Evolutionary conservation across 768 basidiomycete genomes (phyloP).

Genomic region (Leccinum arenicola): DNA sequence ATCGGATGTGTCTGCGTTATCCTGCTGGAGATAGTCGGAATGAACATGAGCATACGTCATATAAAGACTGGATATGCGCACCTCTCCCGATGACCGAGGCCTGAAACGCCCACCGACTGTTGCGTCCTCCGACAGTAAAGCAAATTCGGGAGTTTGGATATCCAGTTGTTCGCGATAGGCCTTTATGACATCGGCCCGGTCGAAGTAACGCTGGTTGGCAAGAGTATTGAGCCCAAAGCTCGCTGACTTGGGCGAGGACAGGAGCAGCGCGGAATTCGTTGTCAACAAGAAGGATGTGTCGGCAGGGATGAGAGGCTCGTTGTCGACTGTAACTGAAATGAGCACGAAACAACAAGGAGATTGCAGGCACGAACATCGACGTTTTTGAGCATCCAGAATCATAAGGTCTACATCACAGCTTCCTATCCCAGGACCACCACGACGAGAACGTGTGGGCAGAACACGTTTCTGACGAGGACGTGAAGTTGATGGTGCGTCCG

Average conservation of each 20-base stretch:
- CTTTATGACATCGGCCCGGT: constrained; percentile 70
- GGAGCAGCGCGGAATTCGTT: constrained; percentile 57
- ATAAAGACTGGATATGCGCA: constrained; percentile 37
- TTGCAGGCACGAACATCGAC: constrained; percentile 56
- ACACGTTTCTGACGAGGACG: constrained; percentile 70
- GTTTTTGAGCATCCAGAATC: constrained; percentile 79
- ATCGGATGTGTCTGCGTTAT: constrained; percentile 70
- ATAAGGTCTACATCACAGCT: constrained; percentile 76
- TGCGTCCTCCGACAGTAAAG: constrained; percentile 44
- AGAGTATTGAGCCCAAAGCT: constrained; percentile 50
- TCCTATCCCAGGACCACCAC: constrained; percentile 80
- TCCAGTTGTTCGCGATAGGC: constrained; percentile 64
- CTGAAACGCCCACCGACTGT: constrained; percentile 68
- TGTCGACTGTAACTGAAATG: constrained; percentile 51
- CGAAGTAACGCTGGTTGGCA: constrained; percentile 73
- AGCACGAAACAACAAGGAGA: constrained; percentile 16
- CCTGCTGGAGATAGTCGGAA: constrained; percentile 33
- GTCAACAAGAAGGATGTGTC: constrained; percentile 68
- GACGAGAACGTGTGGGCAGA: constrained; percentile 74
- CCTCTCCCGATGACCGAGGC: constrained; percentile 66
- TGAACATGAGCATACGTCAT: constrained; percentile 8
- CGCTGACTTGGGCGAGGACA: constrained; percentile 37
- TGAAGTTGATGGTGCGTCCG: constrained; percentile 33
- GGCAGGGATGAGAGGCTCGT: constrained; percentile 66
- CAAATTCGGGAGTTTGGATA: constrained; percentile 79